Evolutionary conservation across 768 basidiomycete species (phyloP), one percentile per base, ranked within the genome.

Genomic region (Sarcodon aspratus): DNA sequence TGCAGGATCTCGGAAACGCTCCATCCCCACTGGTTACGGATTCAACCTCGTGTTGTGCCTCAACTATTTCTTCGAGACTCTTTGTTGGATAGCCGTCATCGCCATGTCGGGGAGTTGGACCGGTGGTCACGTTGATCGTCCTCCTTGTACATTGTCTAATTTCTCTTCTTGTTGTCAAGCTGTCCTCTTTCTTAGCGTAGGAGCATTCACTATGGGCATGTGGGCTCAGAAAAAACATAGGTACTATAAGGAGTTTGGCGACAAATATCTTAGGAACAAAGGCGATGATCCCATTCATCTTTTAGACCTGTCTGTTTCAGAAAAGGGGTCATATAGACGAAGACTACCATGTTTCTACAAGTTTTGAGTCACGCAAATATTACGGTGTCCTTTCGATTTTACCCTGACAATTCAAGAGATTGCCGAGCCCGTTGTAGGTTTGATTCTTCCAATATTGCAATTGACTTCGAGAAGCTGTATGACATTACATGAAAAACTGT

Each of bases 201-300:
- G 76, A 1, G 68, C 70, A 0, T 74, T 53, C 33, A 80, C 80
- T 56, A 96, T 97, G 92, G 68, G 71, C 10, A 54, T 74, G 7
- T 99, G 96, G 96, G 94, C 94, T 11, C 58, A 75, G 36, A 90
- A 94, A 72, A 98, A 96, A 69, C 94, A 97, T 57, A 69, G 66
- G 48, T 74, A 74, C 47, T 98, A 98, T 69, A 88, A 81, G 73
- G 95, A 99, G 63, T 96, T 97, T 56, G 92, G 92, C 34, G 82
- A 79, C 55, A 78, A 83, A 50, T 95, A 91, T 60, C 93, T 79
- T 38, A 74, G 67, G 56, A 68, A 65, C 17, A 71, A 90, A 83
- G 64, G 82, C 79, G 34, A 80, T 95, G 63, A 70, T 91, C 56
- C 93, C 92, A 0, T 85, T 83, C 64, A 62, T 89, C 13, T 67